Base-by-base conservation (phyloP, 2,329 filamentous ascomycete genomes). In the Colletotrichum lindemuthianum region DNA sequence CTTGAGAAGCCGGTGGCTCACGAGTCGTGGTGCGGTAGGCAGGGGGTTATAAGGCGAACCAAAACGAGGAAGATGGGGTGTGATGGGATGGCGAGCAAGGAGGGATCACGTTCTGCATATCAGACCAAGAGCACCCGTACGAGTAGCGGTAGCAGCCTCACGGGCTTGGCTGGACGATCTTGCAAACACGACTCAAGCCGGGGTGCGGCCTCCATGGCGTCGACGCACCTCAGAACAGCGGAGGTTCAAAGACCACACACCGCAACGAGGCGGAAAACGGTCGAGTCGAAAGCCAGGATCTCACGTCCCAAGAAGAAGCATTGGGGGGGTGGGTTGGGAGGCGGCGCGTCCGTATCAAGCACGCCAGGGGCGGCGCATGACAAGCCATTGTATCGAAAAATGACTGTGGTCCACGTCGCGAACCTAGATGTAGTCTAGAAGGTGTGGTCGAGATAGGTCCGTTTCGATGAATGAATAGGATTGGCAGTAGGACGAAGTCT, bases 91-190 rank as follows among this genome's bases (percentile, higher is more conserved):
- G 11, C 37, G 33, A 37, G 11, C 37, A 39, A 37, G 49, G 40
- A 51, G 58, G 51, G 45, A 45, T 41, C 36, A 48, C 45, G 45
- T 57, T 24, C 24, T 24, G 24, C 24, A 24, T 4, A 24, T 24
- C 4, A 24, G 24, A 24, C 24, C 24, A 24, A 24, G 24, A 24
- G 24, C 24, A 24, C 24, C 24, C 24, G 24, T 24, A 24, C 16
- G 57, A n/a, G 12, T 50, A 15, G 3, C 40, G 51, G 58, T 57
- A 34, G 40, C 58, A 61, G 58, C 61, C 61, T 65, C 50, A 58
- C 40, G 36, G 39, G 15, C 51, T 11, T 45, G 33, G 43, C 56
- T 60, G 61, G 58, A 57, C 40, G 47, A 61, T 61, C 40, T 36
- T 24, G 51, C 39, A 45, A 15, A 15, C 51, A 49, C 47, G 61